Conservation (phyloP, 495 filamentous ascomycete genomes). For the Chaetomium fimeti region DNA sequence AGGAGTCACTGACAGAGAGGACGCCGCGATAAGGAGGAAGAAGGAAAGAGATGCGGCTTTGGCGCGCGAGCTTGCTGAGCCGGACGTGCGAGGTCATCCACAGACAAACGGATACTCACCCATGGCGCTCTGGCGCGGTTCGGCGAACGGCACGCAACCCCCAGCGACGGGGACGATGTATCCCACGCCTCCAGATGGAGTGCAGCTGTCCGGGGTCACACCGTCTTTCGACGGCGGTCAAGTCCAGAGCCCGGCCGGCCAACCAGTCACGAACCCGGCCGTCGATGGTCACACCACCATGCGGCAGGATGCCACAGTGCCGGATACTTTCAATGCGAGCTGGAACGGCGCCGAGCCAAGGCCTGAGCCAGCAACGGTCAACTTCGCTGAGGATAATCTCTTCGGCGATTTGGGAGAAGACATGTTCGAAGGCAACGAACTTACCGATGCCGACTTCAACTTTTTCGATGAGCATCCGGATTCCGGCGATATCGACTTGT, state of each 20-base stretch:
- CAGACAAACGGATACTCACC: slow-evolving; percentile 41
- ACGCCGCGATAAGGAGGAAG: slow-evolving; percentile 45
- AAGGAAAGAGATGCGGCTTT: slow-evolving; percentile 53
- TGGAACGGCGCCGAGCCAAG: slow-evolving; percentile 42
- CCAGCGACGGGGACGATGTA: slow-evolving; percentile 67
- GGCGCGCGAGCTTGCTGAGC: slow-evolving; percentile 44
- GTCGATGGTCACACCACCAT: slow-evolving; percentile 34
- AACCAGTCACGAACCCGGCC: slow-evolving; percentile 24
- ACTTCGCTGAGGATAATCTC: slow-evolving; percentile 57
- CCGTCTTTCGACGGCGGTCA: slow-evolving; percentile 51
- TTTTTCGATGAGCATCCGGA: slow-evolving; percentile 68
- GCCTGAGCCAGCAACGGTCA: slow-evolving; percentile 38
- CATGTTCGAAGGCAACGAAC: slow-evolving; percentile 75
- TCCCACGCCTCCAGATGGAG: slow-evolving; percentile 81
- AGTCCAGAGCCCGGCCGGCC: slow-evolving; percentile 48
- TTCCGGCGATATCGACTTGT: slow-evolving; percentile 39
- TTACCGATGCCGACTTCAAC: slow-evolving; percentile 87
- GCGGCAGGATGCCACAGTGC: slow-evolving; percentile 18
- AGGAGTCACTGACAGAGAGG: slow-evolving; percentile 49
- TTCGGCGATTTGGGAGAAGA: slow-evolving; percentile 71
- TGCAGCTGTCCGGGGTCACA: slow-evolving; percentile 48
- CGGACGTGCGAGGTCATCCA: slow-evolving; percentile 36
- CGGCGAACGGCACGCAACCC: slow-evolving; percentile 51
- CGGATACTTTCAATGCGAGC: slow-evolving; percentile 33
- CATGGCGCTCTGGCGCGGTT: slow-evolving; percentile 46